A percentile compares a stretch with the other conserved stretches of the same genome.
Evolutionary conservation across 352 stramenopile genomes (phyloP).

Genomic region (Phytopythium helicoides): DNA sequence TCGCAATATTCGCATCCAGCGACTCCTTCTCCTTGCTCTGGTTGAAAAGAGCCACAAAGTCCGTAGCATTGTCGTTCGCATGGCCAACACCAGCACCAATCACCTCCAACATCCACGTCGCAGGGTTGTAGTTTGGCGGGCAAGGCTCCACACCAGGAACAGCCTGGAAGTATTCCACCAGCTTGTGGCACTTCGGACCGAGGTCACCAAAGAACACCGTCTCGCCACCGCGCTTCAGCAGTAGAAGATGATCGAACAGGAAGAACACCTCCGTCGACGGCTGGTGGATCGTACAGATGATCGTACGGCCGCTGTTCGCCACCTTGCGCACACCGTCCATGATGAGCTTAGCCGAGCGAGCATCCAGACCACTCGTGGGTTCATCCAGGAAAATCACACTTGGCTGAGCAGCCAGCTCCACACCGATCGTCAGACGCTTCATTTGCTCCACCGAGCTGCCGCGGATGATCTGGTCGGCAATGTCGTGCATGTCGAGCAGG

Average conservation of each 20-base stretch:
- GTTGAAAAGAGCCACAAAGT: constrained; percentile 35
- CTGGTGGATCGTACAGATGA: constrained; percentile 91
- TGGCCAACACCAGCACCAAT: constrained; percentile 26
- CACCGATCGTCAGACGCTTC: constrained; percentile 36
- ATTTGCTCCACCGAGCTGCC: constrained; percentile 23
- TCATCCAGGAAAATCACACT: constrained; percentile 72
- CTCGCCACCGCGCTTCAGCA: constrained; percentile 54
- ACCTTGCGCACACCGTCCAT: constrained; percentile 81
- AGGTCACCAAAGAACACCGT: constrained; percentile 42
- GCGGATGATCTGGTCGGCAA: constrained; percentile 39
- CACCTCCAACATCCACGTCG: constrained; percentile 25
- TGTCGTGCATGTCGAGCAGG: constrained; percentile 27
- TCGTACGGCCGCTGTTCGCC: constrained; percentile 50
- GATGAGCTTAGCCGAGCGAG: constrained; percentile 66
- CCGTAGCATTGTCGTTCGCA: constrained; percentile 10
- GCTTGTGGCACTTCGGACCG: constrained; percentile 32
- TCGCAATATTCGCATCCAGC: constrained; percentile 17
- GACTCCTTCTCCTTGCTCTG: constrained; percentile 13
- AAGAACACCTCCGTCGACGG: constrained; percentile 83
- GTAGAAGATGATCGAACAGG: constrained; percentile 76
- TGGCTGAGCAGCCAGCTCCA: constrained; percentile 74
- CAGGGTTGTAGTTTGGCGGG: constrained; percentile 14
- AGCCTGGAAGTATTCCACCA: constrained; percentile 47
- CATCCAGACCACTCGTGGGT: constrained; percentile 77
- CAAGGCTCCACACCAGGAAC: constrained; percentile 26